Evolutionary conservation across 2,329 filamentous ascomycete genomes (phyloP).

Genomic region (Arthrocladium fulminans): DNA sequence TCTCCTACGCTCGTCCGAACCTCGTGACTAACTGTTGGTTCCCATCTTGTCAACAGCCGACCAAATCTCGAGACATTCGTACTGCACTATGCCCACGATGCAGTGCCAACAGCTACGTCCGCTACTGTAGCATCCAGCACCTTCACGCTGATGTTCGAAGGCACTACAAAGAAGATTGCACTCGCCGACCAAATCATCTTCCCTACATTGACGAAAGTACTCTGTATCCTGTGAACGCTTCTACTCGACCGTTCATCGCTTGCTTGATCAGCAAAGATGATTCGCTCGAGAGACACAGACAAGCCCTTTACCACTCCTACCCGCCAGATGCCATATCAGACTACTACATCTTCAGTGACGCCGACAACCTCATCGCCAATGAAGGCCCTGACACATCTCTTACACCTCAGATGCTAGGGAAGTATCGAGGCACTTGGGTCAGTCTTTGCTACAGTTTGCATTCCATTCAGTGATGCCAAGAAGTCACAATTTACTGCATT

Average conservation of each 20-base stretch:
- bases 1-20: slow-evolving; percentile 1
- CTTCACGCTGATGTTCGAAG: slow-evolving; percentile 28
- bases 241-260: slow-evolving; percentile 12
- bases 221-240: slow-evolving; percentile 11
- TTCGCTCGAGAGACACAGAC: slow-evolving; percentile 28
- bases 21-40: slow-evolving; percentile 24
- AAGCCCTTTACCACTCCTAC: slow-evolving; percentile 18
- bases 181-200: slow-evolving; percentile 9
- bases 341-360: slow-evolving; percentile 20
- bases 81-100: slow-evolving; percentile 33
- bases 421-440: slow-evolving; percentile 1
- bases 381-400: not conserved
- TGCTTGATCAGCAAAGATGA: slow-evolving; percentile 16
- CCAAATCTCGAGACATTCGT: slow-evolving; percentile 23
- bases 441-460: not conserved
- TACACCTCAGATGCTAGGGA: not conserved
- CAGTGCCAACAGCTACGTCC: slow-evolving; percentile 30
- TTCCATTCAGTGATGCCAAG: not conserved
- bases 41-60: not conserved
- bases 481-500: not conserved
- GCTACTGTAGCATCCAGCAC: slow-evolving; percentile 33
- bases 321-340: slow-evolving; percentile 8
- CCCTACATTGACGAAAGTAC: slow-evolving; percentile 16
- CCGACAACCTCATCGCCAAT: slow-evolving; percentile 10
- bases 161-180: slow-evolving; percentile 28